phyloP scores from a whole-genome alignment of 176 grass and related monocot species.

The Ensete glaucum region DNA sequence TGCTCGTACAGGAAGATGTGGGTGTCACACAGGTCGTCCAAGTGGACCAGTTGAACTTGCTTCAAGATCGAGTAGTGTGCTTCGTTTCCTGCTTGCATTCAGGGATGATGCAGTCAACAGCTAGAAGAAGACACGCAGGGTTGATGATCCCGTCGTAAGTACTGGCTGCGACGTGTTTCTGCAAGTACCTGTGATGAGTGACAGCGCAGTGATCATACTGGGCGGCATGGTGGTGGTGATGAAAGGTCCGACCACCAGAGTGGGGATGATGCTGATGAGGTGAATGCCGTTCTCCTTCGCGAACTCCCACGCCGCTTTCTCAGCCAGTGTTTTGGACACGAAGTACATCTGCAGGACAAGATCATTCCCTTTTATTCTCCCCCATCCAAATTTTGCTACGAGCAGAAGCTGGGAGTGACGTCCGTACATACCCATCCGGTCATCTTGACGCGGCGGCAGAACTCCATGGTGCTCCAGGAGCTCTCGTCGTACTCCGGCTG shows the following conservation, averaged over 20 bases:
- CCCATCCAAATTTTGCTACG: background rate
- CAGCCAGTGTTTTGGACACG: slow-evolving; percentile 65
- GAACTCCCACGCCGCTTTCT: slow-evolving; percentile 73
- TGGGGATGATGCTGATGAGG: slow-evolving; percentile 74
- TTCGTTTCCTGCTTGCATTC: slow-evolving; percentile 36
- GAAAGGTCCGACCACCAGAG: slow-evolving; percentile 85
- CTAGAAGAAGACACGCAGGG: background rate
- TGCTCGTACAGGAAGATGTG: slow-evolving; percentile 70
- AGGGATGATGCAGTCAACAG: background rate
- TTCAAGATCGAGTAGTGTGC: slow-evolving; percentile 72
- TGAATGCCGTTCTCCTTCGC: slow-evolving; percentile 48
- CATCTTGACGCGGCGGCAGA: slow-evolving; percentile 84
- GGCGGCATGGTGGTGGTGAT: slow-evolving; percentile 65
- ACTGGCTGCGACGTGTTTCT: no score
- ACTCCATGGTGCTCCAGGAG: slow-evolving; percentile 73
- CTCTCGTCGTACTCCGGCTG: slow-evolving; percentile 48
- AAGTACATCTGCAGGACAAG: slow-evolving; percentile 69
- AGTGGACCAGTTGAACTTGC: slow-evolving; percentile 64
- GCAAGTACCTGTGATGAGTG: slow-evolving; percentile 48
- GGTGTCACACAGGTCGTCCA: slow-evolving; percentile 80
- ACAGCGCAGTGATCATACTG: slow-evolving; percentile 64
- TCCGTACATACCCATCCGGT: slow-evolving; percentile 62
- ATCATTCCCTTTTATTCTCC: background rate
- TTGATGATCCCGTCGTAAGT: no score
- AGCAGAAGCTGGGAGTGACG: background rate